A percentile compares a stretch with the other conserved stretches of the same genome.
These are phyloP conservation scores for Cylindrotheca fusiformis DNA, from an alignment of 108 stramenopile species.

Conservation along the genomic window DNA sequence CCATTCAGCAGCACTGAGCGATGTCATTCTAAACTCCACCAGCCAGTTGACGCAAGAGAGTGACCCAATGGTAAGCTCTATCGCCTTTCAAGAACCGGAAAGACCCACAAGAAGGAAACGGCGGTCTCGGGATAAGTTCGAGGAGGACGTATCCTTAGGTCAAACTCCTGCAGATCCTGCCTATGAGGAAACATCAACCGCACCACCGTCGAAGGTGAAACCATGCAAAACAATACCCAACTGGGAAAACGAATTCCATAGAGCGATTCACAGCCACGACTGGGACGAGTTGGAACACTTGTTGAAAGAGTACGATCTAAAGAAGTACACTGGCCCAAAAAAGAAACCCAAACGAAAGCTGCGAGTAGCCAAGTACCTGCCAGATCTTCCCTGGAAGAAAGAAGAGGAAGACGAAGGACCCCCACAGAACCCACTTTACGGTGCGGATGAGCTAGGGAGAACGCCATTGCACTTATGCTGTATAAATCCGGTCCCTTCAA, in stretches of 20 bases:
- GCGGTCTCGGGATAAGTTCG: too few relatives aligned
- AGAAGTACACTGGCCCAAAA: constrained; percentile 11
- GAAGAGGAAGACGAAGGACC: constrained; percentile 10
- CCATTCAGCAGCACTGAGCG: too few relatives aligned
- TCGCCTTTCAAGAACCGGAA: too few relatives aligned
- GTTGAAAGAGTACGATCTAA: constrained; percentile 27
- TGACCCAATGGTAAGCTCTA: too few relatives aligned
- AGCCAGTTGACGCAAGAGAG: too few relatives aligned
- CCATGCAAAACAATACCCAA: constrained; percentile 15
- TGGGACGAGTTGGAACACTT: constrained; percentile 30
- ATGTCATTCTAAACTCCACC: too few relatives aligned
- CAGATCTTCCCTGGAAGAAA: constrained; percentile 19
- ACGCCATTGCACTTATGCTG: constrained; percentile 33
- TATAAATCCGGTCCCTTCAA: constrained; percentile 11
- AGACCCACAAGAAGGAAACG: too few relatives aligned
- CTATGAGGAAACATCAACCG: background rate
- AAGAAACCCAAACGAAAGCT: constrained; percentile 13
- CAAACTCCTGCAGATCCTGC: too few relatives aligned
- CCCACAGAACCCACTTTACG: constrained; percentile 14
- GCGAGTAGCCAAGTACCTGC: constrained; percentile 24
- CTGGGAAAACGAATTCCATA: constrained; percentile 30
- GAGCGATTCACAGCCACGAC: constrained; percentile 30
- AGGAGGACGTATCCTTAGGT: too few relatives aligned
- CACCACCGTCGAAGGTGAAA: background rate
- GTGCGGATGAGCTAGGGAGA: constrained; percentile 25